phyloP scores from a whole-genome alignment of 2,329 filamentous ascomycete genomes.

The Ophiostoma ips region DNA sequence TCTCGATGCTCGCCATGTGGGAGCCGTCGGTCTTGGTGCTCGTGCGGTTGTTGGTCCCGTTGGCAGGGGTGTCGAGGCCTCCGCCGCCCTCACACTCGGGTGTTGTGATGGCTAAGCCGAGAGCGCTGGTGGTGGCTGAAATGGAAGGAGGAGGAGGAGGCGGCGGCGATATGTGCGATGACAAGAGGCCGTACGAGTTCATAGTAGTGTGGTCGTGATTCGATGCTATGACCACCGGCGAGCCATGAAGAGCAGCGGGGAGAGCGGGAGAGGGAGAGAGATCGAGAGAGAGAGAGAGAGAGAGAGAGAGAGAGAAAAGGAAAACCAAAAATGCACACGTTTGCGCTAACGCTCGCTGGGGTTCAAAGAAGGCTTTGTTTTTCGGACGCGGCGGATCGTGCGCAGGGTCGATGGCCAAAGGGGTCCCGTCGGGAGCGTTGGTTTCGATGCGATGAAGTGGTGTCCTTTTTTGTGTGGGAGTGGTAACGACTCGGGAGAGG shows the following conservation, averaged over 20 bases:
- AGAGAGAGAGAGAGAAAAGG: background rate
- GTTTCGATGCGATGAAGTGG: background rate
- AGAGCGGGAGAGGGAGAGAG: background rate
- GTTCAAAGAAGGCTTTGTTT: no score
- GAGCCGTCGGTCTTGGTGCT: conserved; percentile 1
- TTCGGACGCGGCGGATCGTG: no score
- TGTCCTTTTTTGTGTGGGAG: background rate
- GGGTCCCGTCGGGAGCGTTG: background rate
- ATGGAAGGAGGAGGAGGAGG: conserved; percentile 42
- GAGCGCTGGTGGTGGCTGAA: conserved; percentile 45
- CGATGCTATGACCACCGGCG: conserved; percentile 23
- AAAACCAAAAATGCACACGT: background rate
- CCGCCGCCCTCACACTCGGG: conserved; percentile 27
- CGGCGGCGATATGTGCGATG: conserved; percentile 59
- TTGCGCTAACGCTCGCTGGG: no score
- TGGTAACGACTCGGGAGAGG: background rate
- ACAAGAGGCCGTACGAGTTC: conserved; percentile 95
- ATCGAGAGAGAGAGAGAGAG: background rate
- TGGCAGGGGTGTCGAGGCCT: conserved; percentile 21
- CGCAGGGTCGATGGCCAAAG: no score
- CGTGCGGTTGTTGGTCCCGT: conserved; percentile 21
- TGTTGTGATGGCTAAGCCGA: conserved; percentile 32
- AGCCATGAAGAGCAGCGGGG: conserved; percentile 36
- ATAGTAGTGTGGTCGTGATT: conserved; percentile 42
- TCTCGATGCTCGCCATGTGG: conserved; percentile 2